A percentile compares a stretch with the other conserved stretches of the same genome.
Conservation (phyloP, 1,284 basidiomycete genomes). For the Pseudozyma hubeiensis region DNA sequence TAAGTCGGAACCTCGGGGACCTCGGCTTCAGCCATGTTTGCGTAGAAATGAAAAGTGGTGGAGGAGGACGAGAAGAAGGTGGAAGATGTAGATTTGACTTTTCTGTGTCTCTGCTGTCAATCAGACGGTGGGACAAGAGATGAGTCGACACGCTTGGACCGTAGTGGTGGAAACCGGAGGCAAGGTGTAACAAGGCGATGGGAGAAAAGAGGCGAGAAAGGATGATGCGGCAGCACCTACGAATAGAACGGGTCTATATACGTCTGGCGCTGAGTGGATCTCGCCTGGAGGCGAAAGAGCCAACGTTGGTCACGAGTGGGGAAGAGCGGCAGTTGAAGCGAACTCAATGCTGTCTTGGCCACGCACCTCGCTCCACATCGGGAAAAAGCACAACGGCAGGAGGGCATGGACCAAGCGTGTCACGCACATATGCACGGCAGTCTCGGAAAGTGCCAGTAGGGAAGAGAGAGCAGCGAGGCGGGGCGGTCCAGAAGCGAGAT, state of each 20-base stretch:
- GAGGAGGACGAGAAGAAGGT: background rate
- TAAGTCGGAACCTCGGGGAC: slow-evolving; percentile 47
- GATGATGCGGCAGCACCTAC: background rate
- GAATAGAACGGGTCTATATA: slow-evolving; percentile 19
- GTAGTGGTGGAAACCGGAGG: slow-evolving; percentile 1
- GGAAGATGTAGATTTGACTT: background rate
- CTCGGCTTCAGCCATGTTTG: slow-evolving; percentile 43
- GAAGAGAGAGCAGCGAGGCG: background rate
- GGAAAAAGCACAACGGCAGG: background rate
- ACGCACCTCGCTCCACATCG: slow-evolving; percentile 10
- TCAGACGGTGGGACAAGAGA: background rate
- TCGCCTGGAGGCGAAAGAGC: slow-evolving; percentile 1
- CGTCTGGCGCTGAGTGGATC: background rate
- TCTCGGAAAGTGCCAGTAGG: background rate
- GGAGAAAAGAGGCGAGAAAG: background rate
- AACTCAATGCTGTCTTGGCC: background rate
- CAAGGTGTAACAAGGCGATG: slow-evolving; percentile 3
- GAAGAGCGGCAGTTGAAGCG: background rate
- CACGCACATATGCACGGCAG: background rate
- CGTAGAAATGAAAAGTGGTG: background rate
- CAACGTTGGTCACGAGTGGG: slow-evolving; percentile 4
- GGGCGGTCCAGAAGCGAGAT: slow-evolving; percentile 12
- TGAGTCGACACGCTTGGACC: slow-evolving; percentile 13
- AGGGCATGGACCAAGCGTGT: too few species aligned
- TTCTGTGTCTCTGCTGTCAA: slow-evolving; percentile 3